phyloP scores from a whole-genome alignment of 192 early-diverging fungal species.

The Entomortierella parvispora region DNA sequence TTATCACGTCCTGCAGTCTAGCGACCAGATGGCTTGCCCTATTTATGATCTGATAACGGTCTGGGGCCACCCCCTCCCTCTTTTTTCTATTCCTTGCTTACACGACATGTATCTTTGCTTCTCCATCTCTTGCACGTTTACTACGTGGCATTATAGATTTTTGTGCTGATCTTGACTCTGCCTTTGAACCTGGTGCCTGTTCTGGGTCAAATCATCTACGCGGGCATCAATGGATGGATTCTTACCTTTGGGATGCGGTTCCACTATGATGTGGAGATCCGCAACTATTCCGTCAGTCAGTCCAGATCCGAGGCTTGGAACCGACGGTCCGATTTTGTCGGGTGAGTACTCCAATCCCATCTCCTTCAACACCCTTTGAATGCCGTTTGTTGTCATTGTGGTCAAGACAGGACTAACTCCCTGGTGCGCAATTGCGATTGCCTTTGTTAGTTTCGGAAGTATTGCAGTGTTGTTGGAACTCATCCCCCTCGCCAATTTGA shows the following conservation, averaged over 20 bases:
- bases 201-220: constrained; percentile 62
- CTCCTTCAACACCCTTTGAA: neutral
- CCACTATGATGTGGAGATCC: constrained; percentile 65
- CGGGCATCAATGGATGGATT: constrained; percentile 60
- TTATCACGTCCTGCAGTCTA: no score
- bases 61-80: no score
- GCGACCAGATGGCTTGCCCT: no score
- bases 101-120: no score
- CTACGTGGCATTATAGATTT: constrained; percentile 54
- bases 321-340: constrained; percentile 36
- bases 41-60: no score
- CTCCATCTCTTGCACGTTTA: no score
- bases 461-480: constrained; percentile 67
- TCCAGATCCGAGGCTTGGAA: constrained; percentile 61
- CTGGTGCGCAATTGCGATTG: no score
- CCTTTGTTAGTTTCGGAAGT: constrained; percentile 44
- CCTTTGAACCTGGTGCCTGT: constrained; percentile 70
- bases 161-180: constrained; percentile 64
- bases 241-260: constrained; percentile 55
- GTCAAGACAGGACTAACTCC: no score
- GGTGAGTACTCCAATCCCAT: constrained; percentile 10
- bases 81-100: neutral
- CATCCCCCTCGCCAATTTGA: constrained; percentile 66
- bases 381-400: neutral
- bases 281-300: constrained; percentile 49